Percentiles rank a stretch among this genome's conserved stretches.
Evolutionary conservation across 306 rosid genomes (phyloP).

Genomic region (Inga leiocalycina): DNA sequence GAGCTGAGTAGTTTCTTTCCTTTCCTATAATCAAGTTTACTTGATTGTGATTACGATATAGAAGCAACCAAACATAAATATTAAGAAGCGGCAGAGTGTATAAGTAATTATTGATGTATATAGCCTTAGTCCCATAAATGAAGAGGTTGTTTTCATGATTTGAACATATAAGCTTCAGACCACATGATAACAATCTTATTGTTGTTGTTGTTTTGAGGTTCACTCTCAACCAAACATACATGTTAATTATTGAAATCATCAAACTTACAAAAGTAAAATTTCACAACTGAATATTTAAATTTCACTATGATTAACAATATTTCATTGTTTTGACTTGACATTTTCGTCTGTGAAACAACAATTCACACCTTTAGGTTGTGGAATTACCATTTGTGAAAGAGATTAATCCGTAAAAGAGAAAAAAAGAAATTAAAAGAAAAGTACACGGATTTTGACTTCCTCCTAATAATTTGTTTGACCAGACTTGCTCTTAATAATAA

Average conservation of each 20-base stretch:
- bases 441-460: conserved; percentile 38
- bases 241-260: no score
- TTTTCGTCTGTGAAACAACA: not conserved
- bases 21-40: not conserved
- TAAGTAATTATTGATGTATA: no score
- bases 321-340: not conserved
- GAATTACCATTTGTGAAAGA: not conserved
- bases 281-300: no score
- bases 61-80: no score
- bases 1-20: not conserved
- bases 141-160: no score
- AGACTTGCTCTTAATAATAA: conserved; percentile 10
- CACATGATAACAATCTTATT: no score
- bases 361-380: not conserved
- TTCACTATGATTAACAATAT: no score
- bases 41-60: no score
- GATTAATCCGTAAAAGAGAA: not conserved
- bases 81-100: no score
- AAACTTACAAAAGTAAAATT: no score
- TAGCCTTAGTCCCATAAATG: fast-evolving
- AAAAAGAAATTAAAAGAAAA: conserved; percentile 1
- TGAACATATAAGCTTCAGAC: fast-evolving
- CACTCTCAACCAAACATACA: no score
- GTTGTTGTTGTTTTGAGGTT: no score
- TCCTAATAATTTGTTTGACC: not conserved